phyloP scores from a whole-genome alignment of 495 filamentous ascomycete species.

The Penicillium argentinense region DNA sequence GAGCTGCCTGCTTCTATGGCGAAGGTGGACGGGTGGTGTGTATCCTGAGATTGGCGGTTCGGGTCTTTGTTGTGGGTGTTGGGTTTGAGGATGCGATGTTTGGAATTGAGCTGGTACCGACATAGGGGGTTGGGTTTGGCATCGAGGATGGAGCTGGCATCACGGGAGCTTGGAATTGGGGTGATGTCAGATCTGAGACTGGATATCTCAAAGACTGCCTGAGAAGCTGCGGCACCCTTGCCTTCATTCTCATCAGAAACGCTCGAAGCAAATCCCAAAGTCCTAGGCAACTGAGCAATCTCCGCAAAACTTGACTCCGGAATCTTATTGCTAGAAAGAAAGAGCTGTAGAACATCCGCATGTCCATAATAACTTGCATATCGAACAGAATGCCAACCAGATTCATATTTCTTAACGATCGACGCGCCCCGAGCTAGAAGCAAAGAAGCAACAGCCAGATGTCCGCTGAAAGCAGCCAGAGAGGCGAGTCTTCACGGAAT shows the following conservation, averaged over 20 bases:
- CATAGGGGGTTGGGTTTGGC: background rate
- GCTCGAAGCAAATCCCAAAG: slow-evolving; percentile 24
- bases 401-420: slow-evolving; percentile 38
- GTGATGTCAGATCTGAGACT: too few relatives aligned
- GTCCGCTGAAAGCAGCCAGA: slow-evolving; percentile 43
- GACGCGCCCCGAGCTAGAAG: slow-evolving; percentile 39
- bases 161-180: too few relatives aligned
- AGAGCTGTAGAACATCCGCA: slow-evolving; percentile 27
- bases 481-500: slow-evolving; percentile 39
- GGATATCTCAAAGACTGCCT: slow-evolving; percentile 4
- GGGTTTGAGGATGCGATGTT: too few relatives aligned
- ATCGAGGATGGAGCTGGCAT: background rate
- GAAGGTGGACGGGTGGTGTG: background rate
- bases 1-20: slow-evolving; percentile 1
- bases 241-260: slow-evolving; percentile 25
- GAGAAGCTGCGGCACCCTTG: slow-evolving; percentile 20
- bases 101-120: background rate
- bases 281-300: slow-evolving; percentile 17
- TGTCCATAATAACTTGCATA: slow-evolving; percentile 45
- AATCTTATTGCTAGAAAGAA: slow-evolving; percentile 22
- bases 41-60: background rate
- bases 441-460: slow-evolving; percentile 36
- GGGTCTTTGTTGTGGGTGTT: too few relatives aligned
- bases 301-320: slow-evolving; percentile 8
- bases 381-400: slow-evolving; percentile 38